Percentiles rank a stretch among this genome's conserved stretches.
These are phyloP conservation scores for Barnettozyma californica DNA, from an alignment of 805 yeast genomes.

Conservation along the genomic window DNA sequence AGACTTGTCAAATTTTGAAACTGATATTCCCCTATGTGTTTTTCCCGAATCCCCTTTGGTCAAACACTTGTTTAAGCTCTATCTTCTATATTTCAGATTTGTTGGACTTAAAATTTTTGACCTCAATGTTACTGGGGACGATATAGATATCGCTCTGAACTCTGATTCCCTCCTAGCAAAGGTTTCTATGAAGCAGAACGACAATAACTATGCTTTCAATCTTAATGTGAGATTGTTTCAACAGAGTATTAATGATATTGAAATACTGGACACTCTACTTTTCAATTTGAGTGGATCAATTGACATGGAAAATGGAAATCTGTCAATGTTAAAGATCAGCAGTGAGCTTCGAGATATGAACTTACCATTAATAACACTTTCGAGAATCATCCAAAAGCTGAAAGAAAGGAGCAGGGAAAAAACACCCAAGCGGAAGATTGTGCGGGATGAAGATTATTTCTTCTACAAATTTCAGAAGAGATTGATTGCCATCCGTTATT, in stretches of 20 bases:
- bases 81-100: conserved; percentile 22
- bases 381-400: conserved; percentile 7
- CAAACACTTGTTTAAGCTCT: conserved; percentile 11
- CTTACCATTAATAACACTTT: conserved; percentile 13
- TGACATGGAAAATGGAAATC: conserved; percentile 16
- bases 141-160: conserved; percentile 8
- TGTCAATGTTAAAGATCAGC: conserved; percentile 14
- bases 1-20: conserved; percentile 7
- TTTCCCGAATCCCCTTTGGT: conserved; percentile 7
- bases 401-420: not conserved
- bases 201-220: conserved; percentile 5
- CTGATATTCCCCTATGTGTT: conserved; percentile 14
- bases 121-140: conserved; percentile 11
- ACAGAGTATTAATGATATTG: conserved; percentile 15
- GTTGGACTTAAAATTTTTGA: conserved; percentile 18
- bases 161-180: conserved; percentile 13
- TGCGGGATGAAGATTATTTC: conserved; percentile 10
- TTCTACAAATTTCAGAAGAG: conserved; percentile 11
- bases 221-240: conserved; percentile 16
- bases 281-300: conserved; percentile 16
- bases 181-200: conserved; percentile 10
- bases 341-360: conserved; percentile 17
- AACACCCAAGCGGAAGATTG: not conserved
- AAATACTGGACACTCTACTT: conserved; percentile 17
- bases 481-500: conserved; percentile 9